A percentile compares a stretch with the other conserved stretches of the same genome.
phyloP scores from a whole-genome alignment of 768 basidiomycete genomes.

The Mycena rebaudengoi region DNA sequence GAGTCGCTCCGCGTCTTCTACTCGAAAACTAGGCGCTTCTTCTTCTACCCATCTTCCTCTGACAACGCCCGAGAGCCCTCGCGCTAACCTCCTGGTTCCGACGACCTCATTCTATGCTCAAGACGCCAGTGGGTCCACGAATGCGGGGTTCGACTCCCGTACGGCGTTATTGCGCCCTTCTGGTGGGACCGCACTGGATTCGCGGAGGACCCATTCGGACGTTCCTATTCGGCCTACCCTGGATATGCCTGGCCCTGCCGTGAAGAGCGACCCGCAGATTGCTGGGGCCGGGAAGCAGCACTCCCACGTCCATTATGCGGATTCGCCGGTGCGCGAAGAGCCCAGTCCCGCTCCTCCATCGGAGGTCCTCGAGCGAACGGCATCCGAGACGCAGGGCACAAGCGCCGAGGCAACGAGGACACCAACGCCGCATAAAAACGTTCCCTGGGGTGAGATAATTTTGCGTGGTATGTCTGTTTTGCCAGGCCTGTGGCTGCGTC shows the following conservation, averaged over 20 bases:
- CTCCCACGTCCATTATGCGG: slow-evolving; percentile 52
- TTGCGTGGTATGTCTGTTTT: slow-evolving; percentile 68
- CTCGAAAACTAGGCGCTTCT: not conserved
- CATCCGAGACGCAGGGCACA: slow-evolving; percentile 62
- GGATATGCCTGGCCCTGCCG: not conserved
- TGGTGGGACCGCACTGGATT: not conserved
- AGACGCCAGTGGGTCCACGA: not conserved
- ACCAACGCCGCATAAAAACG: slow-evolving; percentile 30
- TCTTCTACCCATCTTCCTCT: slow-evolving; percentile 4
- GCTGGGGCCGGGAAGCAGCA: slow-evolving; percentile 35
- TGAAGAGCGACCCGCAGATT: slow-evolving; percentile 25
- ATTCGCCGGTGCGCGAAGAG: slow-evolving; percentile 24
- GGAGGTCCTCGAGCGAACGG: slow-evolving; percentile 72
- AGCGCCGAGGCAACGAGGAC: slow-evolving; percentile 67
- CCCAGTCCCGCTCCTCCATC: slow-evolving; percentile 57
- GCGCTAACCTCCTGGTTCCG: not conserved
- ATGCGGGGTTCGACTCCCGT: too few relatives aligned
- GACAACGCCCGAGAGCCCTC: not conserved
- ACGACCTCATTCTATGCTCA: slow-evolving; percentile 12
- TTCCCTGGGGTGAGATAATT: slow-evolving; percentile 62
- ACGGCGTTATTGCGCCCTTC: slow-evolving; percentile 18
- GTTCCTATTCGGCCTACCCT: slow-evolving; percentile 5
- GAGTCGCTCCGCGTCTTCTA: slow-evolving; percentile 17
- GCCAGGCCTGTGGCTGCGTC: not conserved
- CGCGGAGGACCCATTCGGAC: slow-evolving; percentile 21